Conservation (phyloP, 1,139 yeast genomes). For the Nakaseomyces delphensis region DNA sequence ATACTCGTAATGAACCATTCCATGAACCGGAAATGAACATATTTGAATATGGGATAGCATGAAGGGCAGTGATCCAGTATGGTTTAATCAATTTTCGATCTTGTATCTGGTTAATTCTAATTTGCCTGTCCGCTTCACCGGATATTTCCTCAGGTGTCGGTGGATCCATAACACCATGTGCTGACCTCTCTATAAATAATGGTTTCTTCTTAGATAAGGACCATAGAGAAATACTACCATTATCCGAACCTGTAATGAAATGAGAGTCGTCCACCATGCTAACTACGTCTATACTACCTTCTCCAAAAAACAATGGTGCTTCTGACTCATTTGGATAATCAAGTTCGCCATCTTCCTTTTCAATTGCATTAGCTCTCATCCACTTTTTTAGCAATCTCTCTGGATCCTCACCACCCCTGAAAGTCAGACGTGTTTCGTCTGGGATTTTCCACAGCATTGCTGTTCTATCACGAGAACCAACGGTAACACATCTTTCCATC, state of each 20-base stretch:
- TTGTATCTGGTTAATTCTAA: constrained; percentile 49
- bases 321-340: constrained; percentile 23
- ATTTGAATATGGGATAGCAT: constrained; percentile 86
- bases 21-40: constrained; percentile 82
- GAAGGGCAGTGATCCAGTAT: constrained; percentile 73
- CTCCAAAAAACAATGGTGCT: constrained; percentile 44
- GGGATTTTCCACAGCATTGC: constrained; percentile 95
- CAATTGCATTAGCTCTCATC: constrained; percentile 31
- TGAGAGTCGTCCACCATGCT: constrained; percentile 87
- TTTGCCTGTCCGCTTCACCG: constrained; percentile 48
- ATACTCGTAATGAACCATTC: constrained; percentile 64
- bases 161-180: constrained; percentile 68
- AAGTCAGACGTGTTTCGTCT: constrained; percentile 87
- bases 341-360: constrained; percentile 28
- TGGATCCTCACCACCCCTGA: constrained; percentile 74
- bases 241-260: constrained; percentile 91
- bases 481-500: constrained; percentile 89
- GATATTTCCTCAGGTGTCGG: constrained; percentile 46
- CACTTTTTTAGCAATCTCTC: constrained; percentile 39
- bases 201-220: constrained; percentile 87
- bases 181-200: constrained; percentile 51
- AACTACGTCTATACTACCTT: constrained; percentile 88
- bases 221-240: constrained; percentile 85
- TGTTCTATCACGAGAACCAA: constrained; percentile 89
- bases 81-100: constrained; percentile 48